Base-by-base conservation (phyloP, 768 basidiomycete species). In the Tricholoma bakamatsutake region DNA sequence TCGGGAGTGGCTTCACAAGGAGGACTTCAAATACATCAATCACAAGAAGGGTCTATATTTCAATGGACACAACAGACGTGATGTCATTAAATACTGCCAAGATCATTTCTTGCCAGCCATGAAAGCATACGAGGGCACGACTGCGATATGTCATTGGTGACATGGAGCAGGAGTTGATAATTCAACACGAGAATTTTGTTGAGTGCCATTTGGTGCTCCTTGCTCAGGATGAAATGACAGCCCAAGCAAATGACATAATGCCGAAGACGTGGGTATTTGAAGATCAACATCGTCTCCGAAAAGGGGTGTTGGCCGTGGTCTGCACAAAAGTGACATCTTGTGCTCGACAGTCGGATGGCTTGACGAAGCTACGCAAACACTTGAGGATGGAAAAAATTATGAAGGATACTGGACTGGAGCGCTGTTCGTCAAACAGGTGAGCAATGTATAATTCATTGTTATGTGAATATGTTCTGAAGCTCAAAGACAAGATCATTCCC, bases 151-250 rank as follows among this genome's bases (percentile, higher is more conserved):
- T 37, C 10, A 37, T 57, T 7, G 57, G 50, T 2, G 56, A 70
- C 34, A 58, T 62, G 12, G 54, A 56, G 3, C 17, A 56, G 13
- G 50, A 57, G 57, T 61, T 56, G 57, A 40, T 60, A 62, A 54
- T 46, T 66, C 66, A 54, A 58, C 52, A 15, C 58, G 53, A 4
- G 11, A 51, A 54, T 46, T 52, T 34, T 53, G 58, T 50, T 42
- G 59, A 59, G 49, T 48, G 56, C 33, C 59, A 37, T 3, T 51
- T 69, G 48, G 71, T 73, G 40, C 61, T 66, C 17, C 56, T 59
- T 53, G 65, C 62, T 43, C 76, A 70, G 56, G 76, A 73, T 59
- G 70, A 77, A 56, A 76, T 73, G 68, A 74, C 70, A 6, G 67
- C 68, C 1, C 73, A 78, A 53, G 65, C 71, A 45, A 67, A 78